A percentile compares a stretch with the other conserved stretches of the same genome.
Conservation (phyloP, 1,284 basidiomycete species). For the Agroathelia rolfsii region DNA sequence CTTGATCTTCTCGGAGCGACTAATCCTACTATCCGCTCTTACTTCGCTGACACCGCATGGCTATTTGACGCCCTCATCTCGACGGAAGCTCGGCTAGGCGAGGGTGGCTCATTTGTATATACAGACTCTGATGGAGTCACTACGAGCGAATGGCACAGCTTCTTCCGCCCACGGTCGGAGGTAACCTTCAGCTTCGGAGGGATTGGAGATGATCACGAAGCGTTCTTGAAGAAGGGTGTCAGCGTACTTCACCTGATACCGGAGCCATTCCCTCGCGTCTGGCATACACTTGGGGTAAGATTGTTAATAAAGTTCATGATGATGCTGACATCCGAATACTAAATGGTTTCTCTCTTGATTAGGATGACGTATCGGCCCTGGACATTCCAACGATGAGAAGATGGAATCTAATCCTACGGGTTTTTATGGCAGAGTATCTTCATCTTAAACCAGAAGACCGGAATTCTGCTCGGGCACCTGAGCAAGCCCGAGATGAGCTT, state of each 20-base stretch:
- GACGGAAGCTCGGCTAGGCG: constrained; percentile 57
- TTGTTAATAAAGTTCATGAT: constrained; percentile 3
- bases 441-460: constrained; percentile 44
- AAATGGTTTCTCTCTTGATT: constrained; percentile 2
- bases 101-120: constrained; percentile 48
- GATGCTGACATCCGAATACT: constrained; percentile 1
- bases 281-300: constrained; percentile 77
- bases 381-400: constrained; percentile 80
- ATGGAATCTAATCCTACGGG: constrained; percentile 84
- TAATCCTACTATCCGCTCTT: constrained; percentile 65
- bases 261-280: constrained; percentile 83
- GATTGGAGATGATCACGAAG: constrained; percentile 92
- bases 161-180: constrained; percentile 44
- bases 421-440: constrained; percentile 89
- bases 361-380: constrained; percentile 86
- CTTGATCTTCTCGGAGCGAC: constrained; percentile 81
- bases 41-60: constrained; percentile 87
- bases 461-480: not conserved
- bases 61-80: constrained; percentile 67
- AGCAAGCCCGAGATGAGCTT: not conserved
- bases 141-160: constrained; percentile 42
- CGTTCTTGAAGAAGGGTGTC: constrained; percentile 81
- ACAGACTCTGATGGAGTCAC: constrained; percentile 32
- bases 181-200: constrained; percentile 39
- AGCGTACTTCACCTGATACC: constrained; percentile 88